A percentile compares a stretch with the other conserved stretches of the same genome.
phyloP scores from a whole-genome alignment of 495 filamentous ascomycete species.

The Cercophora sp. region DNA sequence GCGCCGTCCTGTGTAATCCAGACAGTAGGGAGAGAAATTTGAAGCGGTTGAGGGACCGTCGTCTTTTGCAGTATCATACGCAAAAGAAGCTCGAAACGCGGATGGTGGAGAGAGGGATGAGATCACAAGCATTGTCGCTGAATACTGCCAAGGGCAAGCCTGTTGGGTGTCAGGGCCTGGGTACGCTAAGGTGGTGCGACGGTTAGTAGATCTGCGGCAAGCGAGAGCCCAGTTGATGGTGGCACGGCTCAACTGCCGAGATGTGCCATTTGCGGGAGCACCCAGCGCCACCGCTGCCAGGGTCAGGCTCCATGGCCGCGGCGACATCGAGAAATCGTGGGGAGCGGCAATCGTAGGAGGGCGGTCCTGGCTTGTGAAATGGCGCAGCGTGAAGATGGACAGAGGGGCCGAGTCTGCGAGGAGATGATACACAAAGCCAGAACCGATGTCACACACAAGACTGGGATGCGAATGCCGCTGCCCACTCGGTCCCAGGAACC shows the following conservation, averaged over 20 bases:
- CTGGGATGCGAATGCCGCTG: constrained; percentile 4
- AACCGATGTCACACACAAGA: constrained; percentile 12
- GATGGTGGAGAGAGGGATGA: too few relatives aligned
- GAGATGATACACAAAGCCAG: constrained; percentile 8
- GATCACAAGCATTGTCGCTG: too few relatives aligned
- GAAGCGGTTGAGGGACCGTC: too few relatives aligned
- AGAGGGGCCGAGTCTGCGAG: neutral
- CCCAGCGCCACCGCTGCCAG: neutral
- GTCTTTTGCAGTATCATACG: too few relatives aligned
- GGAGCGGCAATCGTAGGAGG: too few relatives aligned
- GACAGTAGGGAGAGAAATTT: too few relatives aligned
- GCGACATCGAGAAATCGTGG: too few relatives aligned
- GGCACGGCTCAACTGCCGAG: constrained; percentile 20
- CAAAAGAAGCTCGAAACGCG: too few relatives aligned
- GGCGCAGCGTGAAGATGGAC: neutral
- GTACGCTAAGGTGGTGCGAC: too few relatives aligned
- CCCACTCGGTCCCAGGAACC: constrained; percentile 9
- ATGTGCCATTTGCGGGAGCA: constrained; percentile 9
- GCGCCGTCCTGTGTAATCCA: too few relatives aligned
- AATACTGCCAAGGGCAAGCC: too few relatives aligned
- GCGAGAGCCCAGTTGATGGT: too few relatives aligned
- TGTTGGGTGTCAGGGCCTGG: neutral
- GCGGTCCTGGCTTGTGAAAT: constrained; percentile 8
- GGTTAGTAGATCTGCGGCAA: constrained; percentile 16
- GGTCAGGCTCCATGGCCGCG: neutral